Evolutionary conservation across 345 rosid species (phyloP).

Genomic region (Eucalyptus lansdowneana): DNA sequence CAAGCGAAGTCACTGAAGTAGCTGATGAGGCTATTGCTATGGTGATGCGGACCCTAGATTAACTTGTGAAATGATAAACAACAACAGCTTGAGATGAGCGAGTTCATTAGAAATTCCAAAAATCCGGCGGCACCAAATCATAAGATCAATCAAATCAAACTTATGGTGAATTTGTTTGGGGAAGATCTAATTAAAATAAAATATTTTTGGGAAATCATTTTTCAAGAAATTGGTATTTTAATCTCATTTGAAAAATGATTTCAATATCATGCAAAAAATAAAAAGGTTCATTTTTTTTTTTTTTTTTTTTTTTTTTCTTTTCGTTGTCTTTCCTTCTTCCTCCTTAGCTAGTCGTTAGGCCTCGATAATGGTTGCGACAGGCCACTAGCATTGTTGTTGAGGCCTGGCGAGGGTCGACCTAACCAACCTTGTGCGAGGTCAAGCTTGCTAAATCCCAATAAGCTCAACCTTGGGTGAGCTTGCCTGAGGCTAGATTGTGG

Average conservation of each 20-base stretch:
- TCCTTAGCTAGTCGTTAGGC: no score
- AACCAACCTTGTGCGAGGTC: not conserved
- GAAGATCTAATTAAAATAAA: not conserved
- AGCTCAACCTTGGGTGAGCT: no score
- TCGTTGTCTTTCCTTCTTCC: no score
- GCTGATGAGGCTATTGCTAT: not conserved
- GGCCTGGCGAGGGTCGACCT: accelerated
- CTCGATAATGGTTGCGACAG: no score
- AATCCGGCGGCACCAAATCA: not conserved
- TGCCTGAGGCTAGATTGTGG: no score
- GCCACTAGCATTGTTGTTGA: no score
- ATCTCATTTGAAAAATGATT: not conserved
- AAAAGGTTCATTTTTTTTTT: no score
- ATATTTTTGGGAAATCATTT: not conserved
- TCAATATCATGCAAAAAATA: no score
- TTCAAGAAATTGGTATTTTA: not conserved
- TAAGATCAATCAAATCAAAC: not conserved
- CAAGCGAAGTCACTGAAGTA: not conserved
- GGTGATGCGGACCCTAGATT: not conserved
- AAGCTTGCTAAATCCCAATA: not conserved
- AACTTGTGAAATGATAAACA: not conserved
- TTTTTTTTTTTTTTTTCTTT: no score
- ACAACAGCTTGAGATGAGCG: not conserved
- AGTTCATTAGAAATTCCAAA: not conserved
- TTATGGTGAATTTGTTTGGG: not conserved